Conservation (phyloP, 2,329 filamentous ascomycete species). For the Neospermospora avenae region DNA sequence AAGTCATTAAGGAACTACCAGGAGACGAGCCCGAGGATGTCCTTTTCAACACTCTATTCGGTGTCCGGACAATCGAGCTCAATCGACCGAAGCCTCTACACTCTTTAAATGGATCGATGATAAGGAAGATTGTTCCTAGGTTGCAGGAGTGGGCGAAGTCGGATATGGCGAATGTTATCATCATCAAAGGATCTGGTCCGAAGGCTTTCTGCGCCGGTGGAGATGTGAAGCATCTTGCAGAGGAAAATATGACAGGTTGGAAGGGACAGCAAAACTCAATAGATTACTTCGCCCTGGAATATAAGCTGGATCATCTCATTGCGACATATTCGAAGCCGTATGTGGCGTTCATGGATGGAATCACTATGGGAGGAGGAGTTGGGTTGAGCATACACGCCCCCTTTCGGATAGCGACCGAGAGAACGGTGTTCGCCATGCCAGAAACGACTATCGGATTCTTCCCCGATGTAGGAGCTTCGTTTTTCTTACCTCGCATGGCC, state of each 20-base stretch:
- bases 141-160: constrained; percentile 94
- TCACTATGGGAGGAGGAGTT: constrained; percentile 97
- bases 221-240: constrained; percentile 77
- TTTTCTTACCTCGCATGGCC: constrained; percentile 89
- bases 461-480: constrained; percentile 93
- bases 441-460: constrained; percentile 99
- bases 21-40: constrained; percentile 85
- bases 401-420: constrained; percentile 93
- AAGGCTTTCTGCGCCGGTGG: constrained; percentile 91
- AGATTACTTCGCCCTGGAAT: constrained; percentile 92
- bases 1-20: constrained; percentile 31
- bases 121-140: constrained; percentile 85
- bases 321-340: constrained; percentile 92
- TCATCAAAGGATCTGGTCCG: constrained; percentile 85
- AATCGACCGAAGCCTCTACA: constrained; percentile 93
- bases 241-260: constrained; percentile 63
- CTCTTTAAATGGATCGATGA: constrained; percentile 91
- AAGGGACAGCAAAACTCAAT: constrained; percentile 72
- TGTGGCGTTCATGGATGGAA: constrained; percentile 93
- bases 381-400: constrained; percentile 93
- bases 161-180: constrained; percentile 84
- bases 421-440: constrained; percentile 95
- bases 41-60: constrained; percentile 83
- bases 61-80: constrained; percentile 86
- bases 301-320: constrained; percentile 92